phyloP scores from a whole-genome alignment of 306 rosid species.

The Crotalaria pallida region DNA sequence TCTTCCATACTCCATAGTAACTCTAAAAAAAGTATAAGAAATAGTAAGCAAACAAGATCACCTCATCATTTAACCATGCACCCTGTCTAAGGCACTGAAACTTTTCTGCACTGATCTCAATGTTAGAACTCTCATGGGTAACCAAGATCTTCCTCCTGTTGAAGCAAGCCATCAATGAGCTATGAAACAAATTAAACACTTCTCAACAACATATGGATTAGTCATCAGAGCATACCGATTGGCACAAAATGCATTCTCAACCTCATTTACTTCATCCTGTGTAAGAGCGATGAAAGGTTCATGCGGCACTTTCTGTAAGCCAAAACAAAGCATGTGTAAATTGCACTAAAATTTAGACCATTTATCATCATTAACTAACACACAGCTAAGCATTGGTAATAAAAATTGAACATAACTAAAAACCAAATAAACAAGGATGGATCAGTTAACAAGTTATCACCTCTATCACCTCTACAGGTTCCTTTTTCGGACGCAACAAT shows the following conservation, averaged over 20 bases:
- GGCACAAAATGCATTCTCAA: constrained; percentile 45
- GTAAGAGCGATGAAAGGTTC: constrained; percentile 69
- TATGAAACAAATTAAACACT: constrained; percentile 13
- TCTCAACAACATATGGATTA: background rate
- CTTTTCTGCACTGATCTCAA: constrained; percentile 61
- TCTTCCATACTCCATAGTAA: constrained; percentile 1
- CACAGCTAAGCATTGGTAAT: background rate
- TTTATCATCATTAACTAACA: constrained; percentile 14
- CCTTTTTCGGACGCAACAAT: constrained; percentile 47
- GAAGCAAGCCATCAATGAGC: constrained; percentile 13
- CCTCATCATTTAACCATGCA: constrained; percentile 97
- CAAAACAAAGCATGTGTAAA: constrained; percentile 11
- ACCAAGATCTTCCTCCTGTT: constrained; percentile 70
- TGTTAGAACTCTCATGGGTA: constrained; percentile 64
- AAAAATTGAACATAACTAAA: background rate
- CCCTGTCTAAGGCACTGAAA: constrained; percentile 68
- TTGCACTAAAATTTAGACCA: constrained; percentile 1
- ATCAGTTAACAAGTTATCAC: constrained; percentile 27
- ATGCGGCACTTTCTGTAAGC: constrained; percentile 44
- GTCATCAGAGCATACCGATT: constrained; percentile 47
- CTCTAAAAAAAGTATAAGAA: background rate
- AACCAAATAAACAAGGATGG: background rate
- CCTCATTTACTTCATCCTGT: constrained; percentile 50
- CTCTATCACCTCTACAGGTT: constrained; percentile 52
- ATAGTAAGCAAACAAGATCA: constrained; percentile 27